Percentiles rank a stretch among this genome's conserved stretches.
Evolutionary conservation across 495 filamentous ascomycete species (phyloP).

Genomic region (Neurospora sp.): DNA sequence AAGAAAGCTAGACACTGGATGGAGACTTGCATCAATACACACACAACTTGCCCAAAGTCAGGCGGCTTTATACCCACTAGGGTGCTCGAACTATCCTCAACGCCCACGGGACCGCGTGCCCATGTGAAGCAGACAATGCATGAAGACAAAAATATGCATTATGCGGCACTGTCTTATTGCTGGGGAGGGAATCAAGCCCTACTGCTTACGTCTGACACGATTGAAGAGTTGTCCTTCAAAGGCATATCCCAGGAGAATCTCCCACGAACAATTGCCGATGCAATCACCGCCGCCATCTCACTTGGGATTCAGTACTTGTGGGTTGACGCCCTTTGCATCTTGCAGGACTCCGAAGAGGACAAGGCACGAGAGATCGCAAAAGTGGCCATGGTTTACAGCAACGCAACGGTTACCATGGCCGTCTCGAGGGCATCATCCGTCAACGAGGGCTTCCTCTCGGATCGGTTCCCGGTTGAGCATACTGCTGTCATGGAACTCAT

Average conservation of each 20-base stretch:
- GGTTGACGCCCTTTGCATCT: background rate
- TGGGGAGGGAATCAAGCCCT: background rate
- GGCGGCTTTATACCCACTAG: background rate
- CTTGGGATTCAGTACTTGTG: background rate
- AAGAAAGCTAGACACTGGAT: background rate
- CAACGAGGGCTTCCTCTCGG: background rate
- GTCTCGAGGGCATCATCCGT: background rate
- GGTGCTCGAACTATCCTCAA: background rate
- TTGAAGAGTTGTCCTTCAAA: background rate
- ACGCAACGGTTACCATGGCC: no score
- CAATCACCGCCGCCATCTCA: background rate
- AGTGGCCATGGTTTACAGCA: background rate
- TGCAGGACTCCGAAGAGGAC: background rate
- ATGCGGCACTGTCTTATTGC: background rate
- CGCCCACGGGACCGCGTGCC: background rate
- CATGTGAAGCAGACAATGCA: background rate
- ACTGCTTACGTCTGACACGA: background rate
- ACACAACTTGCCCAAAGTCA: background rate
- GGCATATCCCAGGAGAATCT: background rate
- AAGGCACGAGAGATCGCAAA: background rate
- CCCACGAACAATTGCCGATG: background rate
- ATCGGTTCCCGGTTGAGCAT: no score
- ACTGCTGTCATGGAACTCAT: no score
- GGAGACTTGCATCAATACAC: background rate
- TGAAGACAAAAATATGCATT: background rate